Evolutionary conservation across 441 rosid genomes (phyloP), one percentile per base, ranked within the genome.

Genomic region (Corymbia citriodora): DNA sequence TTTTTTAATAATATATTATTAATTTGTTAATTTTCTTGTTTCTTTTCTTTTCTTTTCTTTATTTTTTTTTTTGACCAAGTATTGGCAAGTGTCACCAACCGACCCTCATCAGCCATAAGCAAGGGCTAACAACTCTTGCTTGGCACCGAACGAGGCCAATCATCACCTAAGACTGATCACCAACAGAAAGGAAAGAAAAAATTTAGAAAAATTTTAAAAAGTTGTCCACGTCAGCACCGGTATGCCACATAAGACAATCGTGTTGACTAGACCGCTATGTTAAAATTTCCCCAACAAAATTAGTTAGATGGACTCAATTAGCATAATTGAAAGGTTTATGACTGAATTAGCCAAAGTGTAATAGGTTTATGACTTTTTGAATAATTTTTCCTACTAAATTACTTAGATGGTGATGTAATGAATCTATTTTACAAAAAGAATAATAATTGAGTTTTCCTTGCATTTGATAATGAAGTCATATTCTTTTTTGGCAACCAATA

Each of bases 251-350:
- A 10, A 7, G 14, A 59, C 14, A 25, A 59, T 59, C n/a, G n/a
- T 59, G 2, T 10, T 25, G 65, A 59, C 25, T 0, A 3, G 0
- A 59, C 14, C 7, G 5, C 65, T 13, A 25, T 4, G 1, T 59
- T 59, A 59, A 13, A 1, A 3, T 25, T 59, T 59, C 25, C 3
- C 3, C 0, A 5, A 23, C 0, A 59, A 59, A 59, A 59, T 59
- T 59, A 6, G 10, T 59, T 4, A 0, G 25, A 59, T 59, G 14
- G 2, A 59, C 13, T 23, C 63, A 57, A 57, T 57, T 57, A 8
- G 1, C 7, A 59, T 7, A 59, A 25, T 59, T 59, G n/a, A 59
- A 25, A 59, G 7, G 10, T 59, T 59, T 59, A 59, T 21, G 10
- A 59, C 3, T 4, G 3, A 59, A 59, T 59, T 12, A 5, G n/a